Evolutionary conservation across 2,329 filamentous ascomycete genomes (phyloP).

Genomic region (Drechslerella dactyloides): DNA sequence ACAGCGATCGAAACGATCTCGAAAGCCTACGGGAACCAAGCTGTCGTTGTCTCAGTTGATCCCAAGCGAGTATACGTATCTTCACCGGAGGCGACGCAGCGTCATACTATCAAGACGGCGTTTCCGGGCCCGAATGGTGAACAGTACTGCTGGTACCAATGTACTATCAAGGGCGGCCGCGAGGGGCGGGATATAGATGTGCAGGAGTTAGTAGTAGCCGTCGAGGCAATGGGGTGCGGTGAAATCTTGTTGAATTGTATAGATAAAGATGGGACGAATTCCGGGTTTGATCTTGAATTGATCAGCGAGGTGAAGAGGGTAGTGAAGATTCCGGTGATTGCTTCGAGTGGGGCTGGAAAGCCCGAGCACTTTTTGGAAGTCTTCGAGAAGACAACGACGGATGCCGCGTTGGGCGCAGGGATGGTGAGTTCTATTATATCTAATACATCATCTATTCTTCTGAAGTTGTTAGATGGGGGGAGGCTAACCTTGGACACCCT

Average conservation of each 20-base stretch:
- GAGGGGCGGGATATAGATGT: conserved; percentile 95
- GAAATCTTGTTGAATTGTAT: conserved; percentile 98
- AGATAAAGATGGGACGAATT: conserved; percentile 93
- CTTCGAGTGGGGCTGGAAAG: conserved; percentile 87
- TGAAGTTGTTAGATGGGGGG: too few relatives aligned
- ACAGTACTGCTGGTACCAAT: conserved; percentile 91
- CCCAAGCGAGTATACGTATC: conserved; percentile 87
- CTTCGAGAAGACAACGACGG: conserved; percentile 81
- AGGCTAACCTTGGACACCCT: too few relatives aligned
- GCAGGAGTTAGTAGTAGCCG: conserved; percentile 81
- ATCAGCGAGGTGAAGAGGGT: conserved; percentile 86
- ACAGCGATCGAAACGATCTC: conserved; percentile 97
- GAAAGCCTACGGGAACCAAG: conserved; percentile 90
- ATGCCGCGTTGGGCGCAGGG: conserved; percentile 91
- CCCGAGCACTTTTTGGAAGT: conserved; percentile 90
- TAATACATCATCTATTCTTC: background rate
- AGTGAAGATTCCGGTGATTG: conserved; percentile 90
- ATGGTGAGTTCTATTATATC: conserved; percentile 67
- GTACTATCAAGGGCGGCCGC: conserved; percentile 92
- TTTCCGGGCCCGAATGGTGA: conserved; percentile 77
- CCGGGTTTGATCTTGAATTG: conserved; percentile 91
- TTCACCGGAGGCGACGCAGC: conserved; percentile 70
- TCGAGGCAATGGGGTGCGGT: conserved; percentile 93
- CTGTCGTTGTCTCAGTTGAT: conserved; percentile 93
- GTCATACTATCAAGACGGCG: conserved; percentile 76